These are phyloP conservation scores for Fagopyrum homotropicum DNA, from an alignment of 148 eudicot species.

Conservation along the genomic window DNA sequence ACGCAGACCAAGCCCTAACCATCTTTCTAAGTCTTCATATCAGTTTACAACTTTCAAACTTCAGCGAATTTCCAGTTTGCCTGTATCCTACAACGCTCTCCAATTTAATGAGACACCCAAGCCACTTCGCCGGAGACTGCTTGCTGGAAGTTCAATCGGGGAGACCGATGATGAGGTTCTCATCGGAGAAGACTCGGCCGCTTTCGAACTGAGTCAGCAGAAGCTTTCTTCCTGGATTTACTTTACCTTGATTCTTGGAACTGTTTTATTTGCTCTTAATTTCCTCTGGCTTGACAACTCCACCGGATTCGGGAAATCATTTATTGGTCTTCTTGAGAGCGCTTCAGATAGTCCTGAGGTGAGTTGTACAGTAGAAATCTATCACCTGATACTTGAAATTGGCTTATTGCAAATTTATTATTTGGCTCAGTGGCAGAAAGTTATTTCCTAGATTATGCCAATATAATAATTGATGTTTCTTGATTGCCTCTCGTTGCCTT, in stretches of 20 bases:
- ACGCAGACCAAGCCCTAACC: conserved; percentile 19
- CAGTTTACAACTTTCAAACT: not conserved
- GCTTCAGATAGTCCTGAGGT: conserved; percentile 72
- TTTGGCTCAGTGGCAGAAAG: not conserved
- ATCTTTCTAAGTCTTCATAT: not conserved
- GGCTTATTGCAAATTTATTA: not conserved
- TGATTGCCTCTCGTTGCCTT: not conserved
- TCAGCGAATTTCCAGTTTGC: conserved; percentile 3
- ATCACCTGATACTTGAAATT: not conserved
- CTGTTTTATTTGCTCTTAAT: conserved; percentile 65
- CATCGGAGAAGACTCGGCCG: conserved; percentile 80
- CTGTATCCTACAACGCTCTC: conserved; percentile 6
- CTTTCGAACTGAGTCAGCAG: conserved; percentile 54
- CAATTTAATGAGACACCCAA: conserved; percentile 10
- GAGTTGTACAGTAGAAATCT: not conserved
- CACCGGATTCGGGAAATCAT: conserved; percentile 58
- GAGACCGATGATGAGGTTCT: conserved; percentile 22
- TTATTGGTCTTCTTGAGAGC: conserved; percentile 37
- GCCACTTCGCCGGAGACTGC: conserved; percentile 16
- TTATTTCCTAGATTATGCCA: not conserved
- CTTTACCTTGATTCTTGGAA: conserved; percentile 60
- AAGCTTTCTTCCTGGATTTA: conserved; percentile 79
- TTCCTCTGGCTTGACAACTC: conserved; percentile 70
- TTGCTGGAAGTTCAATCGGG: conserved; percentile 31
- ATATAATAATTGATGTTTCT: not conserved